Evolutionary conservation across 805 yeast species (phyloP).

Genomic region (Barnettozyma botsteinii): DNA sequence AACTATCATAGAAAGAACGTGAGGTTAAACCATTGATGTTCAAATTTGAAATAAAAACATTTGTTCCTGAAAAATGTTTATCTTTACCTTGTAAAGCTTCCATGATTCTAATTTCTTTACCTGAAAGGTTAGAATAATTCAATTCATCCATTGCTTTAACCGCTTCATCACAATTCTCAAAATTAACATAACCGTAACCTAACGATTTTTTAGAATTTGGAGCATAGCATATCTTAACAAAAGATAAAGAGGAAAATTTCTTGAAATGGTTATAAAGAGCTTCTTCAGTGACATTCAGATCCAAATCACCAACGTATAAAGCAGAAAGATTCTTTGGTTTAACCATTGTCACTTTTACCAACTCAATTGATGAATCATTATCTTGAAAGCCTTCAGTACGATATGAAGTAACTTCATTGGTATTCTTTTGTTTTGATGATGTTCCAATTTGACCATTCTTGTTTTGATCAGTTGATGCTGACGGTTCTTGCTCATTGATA

Average conservation of each 20-base stretch:
- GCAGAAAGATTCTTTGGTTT: slow-evolving; percentile 13
- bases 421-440: not conserved
- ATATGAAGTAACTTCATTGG: not conserved
- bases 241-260: slow-evolving; percentile 39
- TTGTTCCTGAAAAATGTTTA: slow-evolving; percentile 37
- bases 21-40: slow-evolving; percentile 31
- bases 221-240: slow-evolving; percentile 57
- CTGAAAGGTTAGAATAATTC: slow-evolving; percentile 40
- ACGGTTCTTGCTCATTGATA: slow-evolving; percentile 1
- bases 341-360: slow-evolving; percentile 13
- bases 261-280: slow-evolving; percentile 39
- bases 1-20: slow-evolving; percentile 42
- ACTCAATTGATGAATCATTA: slow-evolving; percentile 17
- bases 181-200: slow-evolving; percentile 72
- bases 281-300: slow-evolving; percentile 43
- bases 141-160: slow-evolving; percentile 49
- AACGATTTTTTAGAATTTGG: slow-evolving; percentile 49
- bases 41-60: slow-evolving; percentile 44
- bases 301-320: slow-evolving; percentile 60
- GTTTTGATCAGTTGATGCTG: not conserved
- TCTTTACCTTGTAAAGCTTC: slow-evolving; percentile 46
- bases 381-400: slow-evolving; percentile 4
- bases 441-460: not conserved
- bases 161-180: slow-evolving; percentile 45
- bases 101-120: slow-evolving; percentile 48